phyloP scores from a whole-genome alignment of 1,284 basidiomycete species.

The Apiotrichum siamense region DNA sequence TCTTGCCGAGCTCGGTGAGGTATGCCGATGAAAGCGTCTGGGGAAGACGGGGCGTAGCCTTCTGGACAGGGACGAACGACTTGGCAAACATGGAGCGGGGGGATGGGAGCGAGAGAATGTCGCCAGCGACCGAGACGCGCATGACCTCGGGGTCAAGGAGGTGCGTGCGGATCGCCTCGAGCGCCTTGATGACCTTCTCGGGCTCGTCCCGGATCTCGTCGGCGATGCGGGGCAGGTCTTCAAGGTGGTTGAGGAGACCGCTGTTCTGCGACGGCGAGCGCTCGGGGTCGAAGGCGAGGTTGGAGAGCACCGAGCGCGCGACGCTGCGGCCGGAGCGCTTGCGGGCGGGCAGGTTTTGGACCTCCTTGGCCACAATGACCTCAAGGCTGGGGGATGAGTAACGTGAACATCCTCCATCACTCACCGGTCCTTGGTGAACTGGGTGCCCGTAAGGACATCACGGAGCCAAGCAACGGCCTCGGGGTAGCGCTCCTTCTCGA shows the following conservation, averaged over 20 bases:
- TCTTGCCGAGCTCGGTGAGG: slow-evolving; percentile 66
- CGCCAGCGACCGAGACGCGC: slow-evolving; percentile 81
- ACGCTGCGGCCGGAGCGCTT: slow-evolving; percentile 86
- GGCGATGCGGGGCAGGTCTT: slow-evolving; percentile 71
- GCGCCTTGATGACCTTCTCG: slow-evolving; percentile 61
- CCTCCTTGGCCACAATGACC: slow-evolving; percentile 79
- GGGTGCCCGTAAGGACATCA: slow-evolving; percentile 75
- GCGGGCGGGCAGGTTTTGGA: slow-evolving; percentile 85
- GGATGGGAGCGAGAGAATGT: slow-evolving; percentile 64
- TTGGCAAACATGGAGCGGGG: slow-evolving; percentile 67
- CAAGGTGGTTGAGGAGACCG: slow-evolving; percentile 66
- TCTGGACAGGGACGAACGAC: slow-evolving; percentile 59
- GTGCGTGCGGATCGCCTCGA: slow-evolving; percentile 65
- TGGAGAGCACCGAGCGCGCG: slow-evolving; percentile 64
- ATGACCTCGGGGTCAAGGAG: slow-evolving; percentile 70
- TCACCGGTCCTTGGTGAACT: slow-evolving; percentile 72
- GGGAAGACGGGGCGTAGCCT: slow-evolving; percentile 56
- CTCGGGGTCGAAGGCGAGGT: slow-evolving; percentile 61
- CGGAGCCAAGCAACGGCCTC: slow-evolving; percentile 79
- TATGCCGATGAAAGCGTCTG: slow-evolving; percentile 65
- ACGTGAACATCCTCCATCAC: neutral
- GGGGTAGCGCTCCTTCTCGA: slow-evolving; percentile 74
- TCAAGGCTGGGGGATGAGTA: slow-evolving; percentile 50
- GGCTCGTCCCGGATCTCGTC: slow-evolving; percentile 70
- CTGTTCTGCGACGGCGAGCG: slow-evolving; percentile 68